Evolutionary conservation across 257 asterid species (phyloP).

Genomic region (Mentha longifolia): DNA sequence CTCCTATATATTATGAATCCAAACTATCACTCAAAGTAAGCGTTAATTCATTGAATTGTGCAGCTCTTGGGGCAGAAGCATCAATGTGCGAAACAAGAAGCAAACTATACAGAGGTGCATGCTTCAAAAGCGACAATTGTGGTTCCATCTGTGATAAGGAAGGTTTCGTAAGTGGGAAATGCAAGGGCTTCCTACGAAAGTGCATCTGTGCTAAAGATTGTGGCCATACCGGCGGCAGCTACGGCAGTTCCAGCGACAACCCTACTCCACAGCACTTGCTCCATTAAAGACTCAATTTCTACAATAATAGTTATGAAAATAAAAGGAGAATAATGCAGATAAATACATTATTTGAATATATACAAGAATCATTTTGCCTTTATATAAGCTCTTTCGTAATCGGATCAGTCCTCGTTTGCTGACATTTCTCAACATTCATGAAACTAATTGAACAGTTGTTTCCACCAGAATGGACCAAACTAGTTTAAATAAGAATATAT

Average conservation of each 20-base stretch:
- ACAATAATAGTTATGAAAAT: too few species aligned
- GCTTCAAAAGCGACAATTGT: conserved; percentile 35
- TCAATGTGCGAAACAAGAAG: conserved; percentile 35
- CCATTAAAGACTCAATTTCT: too few species aligned
- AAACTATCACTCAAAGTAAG: too few species aligned
- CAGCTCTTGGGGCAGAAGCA: conserved; percentile 32
- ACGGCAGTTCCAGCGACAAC: neutral
- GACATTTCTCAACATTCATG: neutral
- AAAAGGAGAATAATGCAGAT: too few species aligned
- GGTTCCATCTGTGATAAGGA: conserved; percentile 34
- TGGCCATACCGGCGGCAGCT: neutral
- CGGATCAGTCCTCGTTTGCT: too few species aligned
- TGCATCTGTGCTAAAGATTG: conserved; percentile 37
- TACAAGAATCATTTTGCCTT: too few species aligned
- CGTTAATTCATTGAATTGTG: neutral
- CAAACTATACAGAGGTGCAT: conserved; percentile 20
- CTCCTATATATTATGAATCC: too few species aligned
- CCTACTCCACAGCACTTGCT: too few species aligned
- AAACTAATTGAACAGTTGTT: conserved; percentile 26
- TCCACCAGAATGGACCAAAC: conserved; percentile 31
- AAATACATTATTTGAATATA: too few species aligned
- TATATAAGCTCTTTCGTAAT: too few species aligned
- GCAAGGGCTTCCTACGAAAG: conserved; percentile 32
- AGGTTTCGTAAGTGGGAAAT: conserved; percentile 31
- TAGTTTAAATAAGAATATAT: conserved; percentile 25